A percentile compares a stretch with the other conserved stretches of the same genome.
Conservation (phyloP, 148 eudicot species). For the Nyssa sinensis region DNA sequence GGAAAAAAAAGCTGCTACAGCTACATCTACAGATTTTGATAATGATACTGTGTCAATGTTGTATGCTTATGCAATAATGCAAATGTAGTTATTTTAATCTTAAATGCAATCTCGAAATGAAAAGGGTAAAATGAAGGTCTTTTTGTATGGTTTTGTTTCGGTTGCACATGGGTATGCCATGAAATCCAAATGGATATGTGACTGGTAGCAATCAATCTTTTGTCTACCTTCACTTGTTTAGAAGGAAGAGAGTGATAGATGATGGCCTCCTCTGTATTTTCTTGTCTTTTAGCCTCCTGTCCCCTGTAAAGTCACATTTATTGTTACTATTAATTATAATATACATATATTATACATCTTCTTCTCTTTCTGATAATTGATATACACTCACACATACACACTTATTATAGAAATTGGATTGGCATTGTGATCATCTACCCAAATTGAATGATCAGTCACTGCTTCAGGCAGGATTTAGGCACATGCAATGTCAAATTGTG, state of each 20-base stretch:
- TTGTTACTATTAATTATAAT: too few species aligned
- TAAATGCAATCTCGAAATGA: slow-evolving; percentile 15
- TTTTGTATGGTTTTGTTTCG: slow-evolving; percentile 13
- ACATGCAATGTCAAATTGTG: too few species aligned
- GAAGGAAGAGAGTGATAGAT: slow-evolving; percentile 13
- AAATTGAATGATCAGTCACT: too few species aligned
- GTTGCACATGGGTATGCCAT: slow-evolving; percentile 45
- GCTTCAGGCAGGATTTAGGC: too few species aligned
- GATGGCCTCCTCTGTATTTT: not conserved
- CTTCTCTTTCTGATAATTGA: too few species aligned
- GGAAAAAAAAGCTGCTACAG: too few species aligned
- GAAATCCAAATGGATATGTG: slow-evolving; percentile 30
- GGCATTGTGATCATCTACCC: too few species aligned
- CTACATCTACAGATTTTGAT: too few species aligned
- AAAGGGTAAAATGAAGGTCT: not conserved
- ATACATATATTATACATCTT: too few species aligned
- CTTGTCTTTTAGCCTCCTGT: slow-evolving; percentile 8
- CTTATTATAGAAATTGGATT: too few species aligned
- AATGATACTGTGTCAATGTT: not conserved
- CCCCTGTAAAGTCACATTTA: too few species aligned
- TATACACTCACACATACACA: too few species aligned
- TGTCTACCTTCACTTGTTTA: slow-evolving; percentile 10
- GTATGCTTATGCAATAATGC: not conserved
- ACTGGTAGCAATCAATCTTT: slow-evolving; percentile 23
- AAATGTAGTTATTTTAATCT: not conserved